Percentiles rank a stretch among this genome's conserved stretches.
phyloP scores from a whole-genome alignment of 2,329 filamentous ascomycete species.

The Rutstroemia sp. region DNA sequence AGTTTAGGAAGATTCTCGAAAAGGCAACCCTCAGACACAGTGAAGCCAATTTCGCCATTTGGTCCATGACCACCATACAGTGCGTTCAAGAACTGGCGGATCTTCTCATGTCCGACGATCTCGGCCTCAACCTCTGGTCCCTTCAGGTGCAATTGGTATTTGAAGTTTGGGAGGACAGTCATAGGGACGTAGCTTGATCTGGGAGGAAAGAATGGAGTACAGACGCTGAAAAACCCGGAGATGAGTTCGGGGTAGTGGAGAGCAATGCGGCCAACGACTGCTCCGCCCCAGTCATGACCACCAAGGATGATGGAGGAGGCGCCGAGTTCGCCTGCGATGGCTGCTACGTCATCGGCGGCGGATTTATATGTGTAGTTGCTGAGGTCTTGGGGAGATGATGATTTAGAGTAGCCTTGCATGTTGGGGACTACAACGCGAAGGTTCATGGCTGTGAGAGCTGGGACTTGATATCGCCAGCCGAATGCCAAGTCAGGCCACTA shows the following conservation, averaged over 20 bases:
- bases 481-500: constrained; percentile 69
- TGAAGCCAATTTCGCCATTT: constrained; percentile 50
- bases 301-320: constrained; percentile 64
- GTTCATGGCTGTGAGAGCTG: constrained; percentile 61
- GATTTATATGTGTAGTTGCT: constrained; percentile 64
- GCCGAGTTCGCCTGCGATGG: constrained; percentile 50
- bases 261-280: constrained; percentile 65
- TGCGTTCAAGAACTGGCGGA: constrained; percentile 63
- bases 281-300: constrained; percentile 85
- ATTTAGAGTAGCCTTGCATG: constrained; percentile 78
- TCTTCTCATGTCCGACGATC: constrained; percentile 50
- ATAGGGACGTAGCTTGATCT: constrained; percentile 44
- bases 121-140: constrained; percentile 57
- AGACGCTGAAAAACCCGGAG: constrained; percentile 69
- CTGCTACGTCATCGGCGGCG: constrained; percentile 67
- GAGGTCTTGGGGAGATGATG: constrained; percentile 57
- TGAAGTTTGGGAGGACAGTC: constrained; percentile 57
- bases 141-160: constrained; percentile 76
- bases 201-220: constrained; percentile 65
- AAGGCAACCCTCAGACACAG: constrained; percentile 51
- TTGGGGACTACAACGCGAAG: constrained; percentile 79
- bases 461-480: constrained; percentile 88
- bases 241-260: constrained; percentile 68
- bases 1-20: constrained; percentile 56
- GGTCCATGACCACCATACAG: constrained; percentile 61